Base-by-base conservation (phyloP, 1,284 basidiomycete species). In the Cystobasidium pallidum region DNA sequence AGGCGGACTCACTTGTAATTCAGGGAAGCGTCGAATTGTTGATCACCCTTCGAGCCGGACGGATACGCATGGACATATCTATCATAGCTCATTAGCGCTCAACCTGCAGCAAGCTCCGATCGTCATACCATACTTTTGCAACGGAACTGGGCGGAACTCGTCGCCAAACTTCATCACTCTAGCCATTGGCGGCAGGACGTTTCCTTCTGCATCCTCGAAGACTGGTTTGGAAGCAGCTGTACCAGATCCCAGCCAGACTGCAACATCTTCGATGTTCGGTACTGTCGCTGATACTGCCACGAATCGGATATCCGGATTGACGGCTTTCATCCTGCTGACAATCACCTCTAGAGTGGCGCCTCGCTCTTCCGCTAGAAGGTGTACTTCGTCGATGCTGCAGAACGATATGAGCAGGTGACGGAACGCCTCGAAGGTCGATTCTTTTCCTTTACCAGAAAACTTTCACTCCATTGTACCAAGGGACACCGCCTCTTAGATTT, bases 261-360 rank as follows among this genome's bases (percentile, higher is more conserved):
- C 93, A 30, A 99, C 87, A 78, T 99, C 95, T 47, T 87, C 84
- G 65, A 94, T 89, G 77, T 99, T 99, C 0, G 95, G 95, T 0
- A 93, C 90, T 0, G 95, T 97, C 0, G 95, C 95, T 0, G 93
- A 95, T 32, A 97, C 87, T 6, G 95, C 86, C 32, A 97, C 83
- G 78, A 97, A 92, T 4, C 94, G 88, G 24, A 91, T 87, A 0
- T 82, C 81, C 1, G 84, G 83, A n/a, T 78, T 78, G 59, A 82
- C 80, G 2, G 87, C 82, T 80, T 90, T 92, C 91, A 96, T 95
- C n/a, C 95, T 87, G 1, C 92, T 90, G 34, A 96, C 85, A 7
- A 97, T 87, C 3, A 96, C 94, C 81, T 99, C 95, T 2, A 99
- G 84, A 2, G 91, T 92, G 71, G 92, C 91, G 24, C 94, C 94